A percentile compares a stretch with the other conserved stretches of the same genome.
Evolutionary conservation across 208 protist genomes (phyloP).

Genomic region (Leishmania gerbilli): DNA sequence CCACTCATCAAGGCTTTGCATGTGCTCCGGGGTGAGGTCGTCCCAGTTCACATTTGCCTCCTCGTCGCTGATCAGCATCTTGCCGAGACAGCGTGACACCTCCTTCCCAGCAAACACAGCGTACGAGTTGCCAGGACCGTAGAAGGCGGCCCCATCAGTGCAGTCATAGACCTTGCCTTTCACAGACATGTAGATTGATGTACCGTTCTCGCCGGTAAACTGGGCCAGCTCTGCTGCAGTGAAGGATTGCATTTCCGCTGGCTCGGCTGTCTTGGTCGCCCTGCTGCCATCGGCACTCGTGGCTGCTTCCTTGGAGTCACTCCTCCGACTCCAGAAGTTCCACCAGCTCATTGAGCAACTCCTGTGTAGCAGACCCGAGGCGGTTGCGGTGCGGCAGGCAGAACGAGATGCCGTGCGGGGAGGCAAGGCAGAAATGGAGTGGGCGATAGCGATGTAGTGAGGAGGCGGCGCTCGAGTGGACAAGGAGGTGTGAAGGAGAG

Average conservation of each 20-base stretch:
- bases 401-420: not conserved
- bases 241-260: slow-evolving; percentile 35
- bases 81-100: slow-evolving; percentile 73
- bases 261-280: not conserved
- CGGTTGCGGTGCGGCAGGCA: not conserved
- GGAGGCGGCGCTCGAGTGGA: no score
- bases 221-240: slow-evolving; percentile 49
- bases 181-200: slow-evolving; percentile 74
- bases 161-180: slow-evolving; percentile 86
- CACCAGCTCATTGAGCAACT: slow-evolving; percentile 18
- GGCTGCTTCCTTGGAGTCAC: not conserved
- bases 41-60: slow-evolving; percentile 82
- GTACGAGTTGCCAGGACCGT: slow-evolving; percentile 78
- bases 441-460: not conserved
- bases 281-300: not conserved
- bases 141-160: slow-evolving; percentile 62
- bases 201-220: slow-evolving; percentile 44
- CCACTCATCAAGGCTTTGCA: slow-evolving; percentile 77
- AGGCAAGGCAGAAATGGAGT: no score
- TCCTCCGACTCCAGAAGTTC: slow-evolving; percentile 12
- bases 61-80: slow-evolving; percentile 79
- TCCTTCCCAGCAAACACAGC: slow-evolving; percentile 83
- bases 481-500: no score
- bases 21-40: slow-evolving; percentile 64
- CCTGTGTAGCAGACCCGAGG: not conserved